Evolutionary conservation across 352 stramenopile genomes (phyloP), one percentile per base, ranked within the genome.

Genomic region (Globisporangium canariense): DNA sequence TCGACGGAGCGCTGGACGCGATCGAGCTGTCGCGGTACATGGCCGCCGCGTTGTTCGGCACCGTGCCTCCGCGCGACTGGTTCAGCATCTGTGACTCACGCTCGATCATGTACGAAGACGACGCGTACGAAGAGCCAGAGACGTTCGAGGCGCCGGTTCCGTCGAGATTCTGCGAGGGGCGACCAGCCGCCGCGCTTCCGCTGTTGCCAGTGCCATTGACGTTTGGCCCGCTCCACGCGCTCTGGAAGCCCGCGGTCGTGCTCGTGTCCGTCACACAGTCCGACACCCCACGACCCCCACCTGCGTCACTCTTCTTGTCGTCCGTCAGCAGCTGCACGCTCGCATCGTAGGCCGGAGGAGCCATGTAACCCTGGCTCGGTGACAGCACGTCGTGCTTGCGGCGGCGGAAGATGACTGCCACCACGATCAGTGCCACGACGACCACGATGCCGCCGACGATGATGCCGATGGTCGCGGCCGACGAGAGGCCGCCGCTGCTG

Each of bases 371-470:
- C 18, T 22, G 25, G 36, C 18, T 43, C 18, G 45, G 64, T 38
- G 59, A 62, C 5, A 32, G 7, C 38, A 66, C 69, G 16, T 76
- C 60, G 56, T 59, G 64, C 22, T 58, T 71, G 28, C 60, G 50
- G 25, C 80, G 74, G 3, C 76, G 78, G 14, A 77, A 63, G 18
- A 86, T 69, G 18, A 83, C 40, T 3, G 69, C 70, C 14, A 75
- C 65, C n/a, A 83, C 72, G 14, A 80, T 50, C 9, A 87, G n/a
- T 7, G 68, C 78, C 18, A 77, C 70, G 0, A 87, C 64, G 7
- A 86, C 58, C 34, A 89, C 73, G 58, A 88, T 64, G 14, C 65
- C 75, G 11, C 74, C 78, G n/a, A 88, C 73, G 58, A 89, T 68
- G 61, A 91, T 89, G 13, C 73, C 80, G 60, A 89, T 73, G 14